Base-by-base conservation (phyloP, 768 basidiomycete species). In the Tricholoma bakamatsutake region DNA sequence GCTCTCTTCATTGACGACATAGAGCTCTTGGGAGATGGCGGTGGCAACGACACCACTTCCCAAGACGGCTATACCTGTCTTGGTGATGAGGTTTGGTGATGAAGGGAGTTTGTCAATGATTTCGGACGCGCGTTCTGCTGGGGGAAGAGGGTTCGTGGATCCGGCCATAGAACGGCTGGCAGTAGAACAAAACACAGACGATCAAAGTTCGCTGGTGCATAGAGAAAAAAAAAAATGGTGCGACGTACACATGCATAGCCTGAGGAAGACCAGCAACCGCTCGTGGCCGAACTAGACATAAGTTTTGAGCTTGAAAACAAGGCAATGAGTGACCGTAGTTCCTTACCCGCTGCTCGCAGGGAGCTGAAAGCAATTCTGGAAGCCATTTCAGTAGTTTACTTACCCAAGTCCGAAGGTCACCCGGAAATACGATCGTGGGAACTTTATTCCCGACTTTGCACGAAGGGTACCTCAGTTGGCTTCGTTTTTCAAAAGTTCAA, bases 1-100 rank as follows among this genome's bases (percentile, higher is more conserved):
- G 21, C 90, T 85, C 79, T 98, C 97, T 72, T 98, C 95, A 71
- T 97, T 97, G 66, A 96, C 84, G 57, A 99, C 96, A 67, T 98
- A 98, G 50, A 98, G 84, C 74, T 99, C 95, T 69, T 93, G 90
- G 12, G 93, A 96, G 73, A 98, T 94, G 67, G 94, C 95, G 5
- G 93, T 82, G 13, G 95, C 96, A 54, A 87, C 76, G 57, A 91
- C 77, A 65, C 91, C 93, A 13, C 92, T 90, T 66, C 93, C 93
- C 53, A 98, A 84, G 66, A 98, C 79, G 65, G 93, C 88, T 52
- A 90, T 83, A 59, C 94, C 93, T 45, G 94, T 95, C 79, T 99
- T 99, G 69, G 93, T 93, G 78, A 95, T 80, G 72, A 97, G 80
- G 68, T 84, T 87, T 24, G 83, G 93, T 63, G 84, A 94, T 55